Evolutionary conservation across 495 filamentous ascomycete genomes (phyloP).

Genomic region (Aspergillus funiculosus): DNA sequence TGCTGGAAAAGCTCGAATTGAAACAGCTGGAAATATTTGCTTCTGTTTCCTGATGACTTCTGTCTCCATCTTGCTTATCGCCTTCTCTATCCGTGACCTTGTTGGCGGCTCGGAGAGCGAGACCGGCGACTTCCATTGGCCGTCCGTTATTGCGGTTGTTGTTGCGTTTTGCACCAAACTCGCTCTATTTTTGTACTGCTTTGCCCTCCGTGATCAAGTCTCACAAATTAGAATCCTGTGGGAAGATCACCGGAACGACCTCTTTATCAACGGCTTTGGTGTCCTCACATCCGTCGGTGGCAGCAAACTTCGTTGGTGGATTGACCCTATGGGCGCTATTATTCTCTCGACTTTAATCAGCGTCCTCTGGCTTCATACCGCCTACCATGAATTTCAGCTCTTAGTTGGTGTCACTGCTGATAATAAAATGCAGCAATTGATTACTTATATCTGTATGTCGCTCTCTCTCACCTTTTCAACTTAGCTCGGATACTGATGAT

Average conservation of each 20-base stretch:
- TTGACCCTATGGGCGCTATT: slow-evolving; percentile 90
- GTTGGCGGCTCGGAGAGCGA: slow-evolving; percentile 32
- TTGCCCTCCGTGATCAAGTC: slow-evolving; percentile 80
- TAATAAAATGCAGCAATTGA: slow-evolving; percentile 81
- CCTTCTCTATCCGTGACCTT: slow-evolving; percentile 72
- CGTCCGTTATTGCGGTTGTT: slow-evolving; percentile 81
- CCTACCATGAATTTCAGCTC: slow-evolving; percentile 83
- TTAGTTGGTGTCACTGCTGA: slow-evolving; percentile 84
- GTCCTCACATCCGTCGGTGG: slow-evolving; percentile 83
- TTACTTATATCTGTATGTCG: slow-evolving; percentile 68
- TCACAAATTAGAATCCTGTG: slow-evolving; percentile 89
- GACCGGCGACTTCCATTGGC: slow-evolving; percentile 59
- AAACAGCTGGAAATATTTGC: slow-evolving; percentile 92
- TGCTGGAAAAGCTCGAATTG: slow-evolving; percentile 87
- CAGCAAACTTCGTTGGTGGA: slow-evolving; percentile 84
- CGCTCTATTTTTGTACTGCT: slow-evolving; percentile 83
- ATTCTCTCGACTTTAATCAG: slow-evolving; percentile 72
- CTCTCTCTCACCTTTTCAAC: background rate
- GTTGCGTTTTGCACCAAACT: slow-evolving; percentile 83
- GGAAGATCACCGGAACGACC: slow-evolving; percentile 84
- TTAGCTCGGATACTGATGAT: background rate
- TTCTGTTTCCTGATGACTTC: slow-evolving; percentile 97
- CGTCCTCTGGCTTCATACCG: slow-evolving; percentile 73
- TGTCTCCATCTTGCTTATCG: slow-evolving; percentile 86
- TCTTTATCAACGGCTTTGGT: slow-evolving; percentile 89